These are phyloP conservation scores for Malus hybrid DNA, from an alignment of 331 rosid species.

Conservation along the genomic window DNA sequence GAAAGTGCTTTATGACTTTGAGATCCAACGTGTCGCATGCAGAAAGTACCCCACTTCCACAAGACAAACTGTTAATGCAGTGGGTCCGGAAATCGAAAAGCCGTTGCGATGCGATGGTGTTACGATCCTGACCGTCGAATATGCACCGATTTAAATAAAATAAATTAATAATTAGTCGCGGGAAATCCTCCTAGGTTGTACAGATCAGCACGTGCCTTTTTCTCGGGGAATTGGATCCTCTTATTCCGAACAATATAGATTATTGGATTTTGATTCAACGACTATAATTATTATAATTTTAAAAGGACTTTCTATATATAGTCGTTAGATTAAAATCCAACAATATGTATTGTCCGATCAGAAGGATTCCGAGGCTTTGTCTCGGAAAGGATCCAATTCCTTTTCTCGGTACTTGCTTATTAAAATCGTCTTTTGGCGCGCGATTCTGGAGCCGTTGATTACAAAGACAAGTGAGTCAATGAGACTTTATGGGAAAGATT, in stretches of 20 bases:
- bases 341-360: too few species aligned
- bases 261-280: too few species aligned
- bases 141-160: neutral
- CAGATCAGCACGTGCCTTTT: neutral
- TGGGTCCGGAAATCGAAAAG: neutral
- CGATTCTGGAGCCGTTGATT: neutral
- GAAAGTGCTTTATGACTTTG: conserved; percentile 20
- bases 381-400: too few species aligned
- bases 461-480: neutral
- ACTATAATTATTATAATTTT: too few species aligned
- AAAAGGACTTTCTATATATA: too few species aligned
- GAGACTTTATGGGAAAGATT: neutral
- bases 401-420: neutral
- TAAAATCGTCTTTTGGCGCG: neutral
- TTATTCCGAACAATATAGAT: too few species aligned
- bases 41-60: neutral
- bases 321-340: too few species aligned
- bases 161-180: neutral
- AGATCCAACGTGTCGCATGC: neutral
- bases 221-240: too few species aligned
- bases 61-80: neutral
- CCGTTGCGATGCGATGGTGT: neutral
- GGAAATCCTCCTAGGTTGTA: neutral
- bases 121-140: neutral
- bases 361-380: too few species aligned